Evolutionary conservation across 495 filamentous ascomycete species (phyloP), one percentile per base, ranked within the genome.

Genomic region (Hyaloscypha bicolor): DNA sequence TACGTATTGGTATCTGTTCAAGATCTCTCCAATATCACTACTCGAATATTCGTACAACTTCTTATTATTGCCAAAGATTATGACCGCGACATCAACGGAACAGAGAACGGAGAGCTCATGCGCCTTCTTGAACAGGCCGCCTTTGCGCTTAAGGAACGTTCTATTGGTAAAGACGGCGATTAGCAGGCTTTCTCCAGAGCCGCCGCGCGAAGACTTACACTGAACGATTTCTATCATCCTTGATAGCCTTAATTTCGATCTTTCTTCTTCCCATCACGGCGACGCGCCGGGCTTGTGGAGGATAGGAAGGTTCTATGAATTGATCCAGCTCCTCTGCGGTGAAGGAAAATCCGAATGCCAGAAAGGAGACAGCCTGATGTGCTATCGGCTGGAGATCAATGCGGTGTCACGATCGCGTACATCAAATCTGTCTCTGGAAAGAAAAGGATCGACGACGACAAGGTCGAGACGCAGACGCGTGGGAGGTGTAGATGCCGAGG

Each of bases 211-310:
- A 31, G 48, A 33, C 94, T 83, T 92, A 97, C 94, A 97, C 95
- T 70, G 94, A 97, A 76, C 95, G 93, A 76, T 99, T 99, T 75
- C 95, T 87, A 78, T 99, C 95, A 88, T 99, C 95, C 82, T 97
- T 97, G 85, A 99, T 99, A 63, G 96, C 91, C 82, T 98, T 98
- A 85, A 99, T 99, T 82, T 97, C 95, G 77, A 99, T 99, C 89
- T 89, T 89, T 82, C 86, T 85, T 72, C 86, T 81, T 71, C 86
- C 86, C 86, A 89, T 89, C 16, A 69, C 72, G 65, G 69, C 69
- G 67, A 71, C 67, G 69, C 72, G 71, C 71, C 45, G 68, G 64
- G 55, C 39, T 63, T 73, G 71, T 53, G 68, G 71, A 62, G 66
- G 63, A 35, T 72, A 39, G 42, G 64, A 65, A 19, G 65, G 30